phyloP scores from a whole-genome alignment of 345 rosid species.

The Bruguiera gymnorhiza region DNA sequence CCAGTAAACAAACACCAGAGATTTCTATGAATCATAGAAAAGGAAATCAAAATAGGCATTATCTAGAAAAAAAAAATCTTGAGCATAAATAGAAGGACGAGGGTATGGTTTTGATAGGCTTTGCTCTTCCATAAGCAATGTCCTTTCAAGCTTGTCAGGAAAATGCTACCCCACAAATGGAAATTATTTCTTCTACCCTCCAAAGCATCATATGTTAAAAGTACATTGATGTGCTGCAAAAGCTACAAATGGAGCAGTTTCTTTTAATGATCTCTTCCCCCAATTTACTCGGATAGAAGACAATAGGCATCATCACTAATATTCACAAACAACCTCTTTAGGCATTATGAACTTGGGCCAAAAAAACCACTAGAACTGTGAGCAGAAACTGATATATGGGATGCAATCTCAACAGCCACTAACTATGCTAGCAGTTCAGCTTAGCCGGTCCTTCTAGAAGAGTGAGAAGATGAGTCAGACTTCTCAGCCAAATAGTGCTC shows the following conservation, averaged over 20 bases:
- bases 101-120: too few species aligned
- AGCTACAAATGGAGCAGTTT: background rate
- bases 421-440: background rate
- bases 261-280: background rate
- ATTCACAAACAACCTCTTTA: slow-evolving; percentile 4
- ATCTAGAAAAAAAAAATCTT: too few species aligned
- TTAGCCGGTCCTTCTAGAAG: slow-evolving; percentile 45
- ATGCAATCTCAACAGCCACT: too few species aligned
- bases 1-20: too few species aligned
- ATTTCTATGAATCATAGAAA: too few species aligned
- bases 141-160: too few species aligned
- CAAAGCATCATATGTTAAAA: background rate
- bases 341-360: too few species aligned
- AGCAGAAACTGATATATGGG: background rate
- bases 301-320: background rate
- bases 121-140: too few species aligned
- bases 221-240: background rate
- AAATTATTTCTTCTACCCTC: background rate
- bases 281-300: background rate
- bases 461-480: slow-evolving; percentile 56
- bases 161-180: too few species aligned
- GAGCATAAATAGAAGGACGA: too few species aligned
- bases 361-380: background rate
- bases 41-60: too few species aligned
- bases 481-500: slow-evolving; percentile 94